phyloP scores from a whole-genome alignment of 495 filamentous ascomycete species.

The Neurospora terricola region DNA sequence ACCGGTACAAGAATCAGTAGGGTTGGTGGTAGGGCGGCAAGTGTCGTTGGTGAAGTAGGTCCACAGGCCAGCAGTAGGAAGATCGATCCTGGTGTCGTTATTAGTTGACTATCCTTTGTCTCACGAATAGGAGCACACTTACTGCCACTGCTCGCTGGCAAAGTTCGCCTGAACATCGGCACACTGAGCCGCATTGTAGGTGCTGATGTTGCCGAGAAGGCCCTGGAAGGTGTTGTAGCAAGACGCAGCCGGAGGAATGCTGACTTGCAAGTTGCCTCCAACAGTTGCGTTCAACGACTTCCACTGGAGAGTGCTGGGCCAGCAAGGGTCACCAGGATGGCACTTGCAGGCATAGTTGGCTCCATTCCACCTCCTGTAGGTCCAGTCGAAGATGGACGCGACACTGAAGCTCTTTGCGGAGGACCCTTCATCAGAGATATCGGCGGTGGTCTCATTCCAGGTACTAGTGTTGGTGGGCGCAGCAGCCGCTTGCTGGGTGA shows the following conservation, averaged over 20 bases:
- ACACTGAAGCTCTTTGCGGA: background rate
- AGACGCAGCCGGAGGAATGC: conserved; percentile 28
- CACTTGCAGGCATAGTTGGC: conserved; percentile 35
- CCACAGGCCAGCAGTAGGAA: conserved; percentile 33
- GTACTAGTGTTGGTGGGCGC: background rate
- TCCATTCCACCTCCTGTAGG: conserved; percentile 20
- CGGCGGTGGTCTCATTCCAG: background rate
- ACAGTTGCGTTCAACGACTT: conserved; percentile 27
- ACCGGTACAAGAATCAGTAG: conserved; percentile 40
- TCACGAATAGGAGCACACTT: conserved; percentile 2
- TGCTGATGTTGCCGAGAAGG: conserved; percentile 26
- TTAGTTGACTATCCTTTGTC: conserved; percentile 2
- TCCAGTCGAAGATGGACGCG: conserved; percentile 6
- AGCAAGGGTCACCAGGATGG: conserved; percentile 30
- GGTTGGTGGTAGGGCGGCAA: conserved; percentile 33
- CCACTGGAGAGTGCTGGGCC: conserved; percentile 29
- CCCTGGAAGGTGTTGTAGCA: conserved; percentile 33
- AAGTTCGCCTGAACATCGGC: conserved; percentile 23
- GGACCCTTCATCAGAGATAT: background rate
- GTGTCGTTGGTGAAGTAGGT: conserved; percentile 40
- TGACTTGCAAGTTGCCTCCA: conserved; percentile 26
- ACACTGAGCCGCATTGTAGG: conserved; percentile 30
- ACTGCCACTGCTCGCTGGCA: conserved; percentile 28
- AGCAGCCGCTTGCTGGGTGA: conserved; percentile 1
- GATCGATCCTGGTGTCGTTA: conserved; percentile 19